Evolutionary conservation across 768 basidiomycete species (phyloP).

Genomic region (Russula foetens): DNA sequence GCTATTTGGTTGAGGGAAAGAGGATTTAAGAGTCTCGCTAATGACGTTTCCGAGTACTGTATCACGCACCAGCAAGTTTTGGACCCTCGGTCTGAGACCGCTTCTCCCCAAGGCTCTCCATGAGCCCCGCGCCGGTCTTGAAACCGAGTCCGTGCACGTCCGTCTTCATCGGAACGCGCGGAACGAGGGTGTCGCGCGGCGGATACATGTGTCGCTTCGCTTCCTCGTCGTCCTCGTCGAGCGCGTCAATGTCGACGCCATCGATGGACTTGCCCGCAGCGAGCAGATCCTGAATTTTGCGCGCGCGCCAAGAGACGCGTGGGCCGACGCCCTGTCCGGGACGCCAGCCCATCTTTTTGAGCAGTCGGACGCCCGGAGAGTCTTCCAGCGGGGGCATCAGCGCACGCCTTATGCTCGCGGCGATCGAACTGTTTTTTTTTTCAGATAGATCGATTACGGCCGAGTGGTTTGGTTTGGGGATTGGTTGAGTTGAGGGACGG

Average conservation of each 20-base stretch:
- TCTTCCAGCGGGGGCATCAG: constrained; percentile 70
- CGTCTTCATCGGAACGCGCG: constrained; percentile 59
- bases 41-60: background rate
- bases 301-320: constrained; percentile 68
- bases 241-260: constrained; percentile 27
- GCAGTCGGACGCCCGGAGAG: constrained; percentile 74
- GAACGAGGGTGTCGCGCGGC: constrained; percentile 64
- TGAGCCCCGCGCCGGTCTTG: constrained; percentile 50
- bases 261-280: constrained; percentile 28
- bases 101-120: constrained; percentile 45
- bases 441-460: background rate
- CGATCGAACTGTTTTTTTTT: constrained; percentile 59
- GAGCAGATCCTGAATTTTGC: constrained; percentile 61
- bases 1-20: constrained; percentile 34
- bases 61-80: constrained; percentile 45
- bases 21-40: background rate
- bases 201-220: constrained; percentile 84
- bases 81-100: constrained; percentile 34
- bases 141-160: constrained; percentile 81
- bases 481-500: background rate
- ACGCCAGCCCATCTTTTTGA: constrained; percentile 96
- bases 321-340: constrained; percentile 91
- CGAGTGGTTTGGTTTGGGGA: background rate
- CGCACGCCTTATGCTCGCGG: constrained; percentile 51
- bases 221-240: constrained; percentile 62